Evolutionary conservation across 1,139 yeast genomes (phyloP).

Genomic region (Diutina mesorugosa): DNA sequence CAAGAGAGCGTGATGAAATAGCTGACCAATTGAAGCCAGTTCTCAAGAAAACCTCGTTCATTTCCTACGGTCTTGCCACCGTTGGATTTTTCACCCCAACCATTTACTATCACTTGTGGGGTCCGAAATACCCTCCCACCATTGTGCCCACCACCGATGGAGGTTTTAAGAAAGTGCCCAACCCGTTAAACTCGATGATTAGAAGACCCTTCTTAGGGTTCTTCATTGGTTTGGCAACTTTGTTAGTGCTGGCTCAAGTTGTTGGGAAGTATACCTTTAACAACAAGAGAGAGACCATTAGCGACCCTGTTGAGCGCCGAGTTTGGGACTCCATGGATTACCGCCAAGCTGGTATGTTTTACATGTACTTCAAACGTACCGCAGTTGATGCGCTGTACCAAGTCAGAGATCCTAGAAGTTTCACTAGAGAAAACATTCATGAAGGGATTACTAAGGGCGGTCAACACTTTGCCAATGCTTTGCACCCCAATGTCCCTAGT

Average conservation of each 20-base stretch:
- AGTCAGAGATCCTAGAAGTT: slow-evolving; percentile 24
- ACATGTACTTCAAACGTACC: slow-evolving; percentile 21
- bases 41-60: slow-evolving; percentile 14
- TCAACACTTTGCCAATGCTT: not conserved
- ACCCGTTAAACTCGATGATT: slow-evolving; percentile 6
- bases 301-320: slow-evolving; percentile 10
- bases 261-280: slow-evolving; percentile 14
- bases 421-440: slow-evolving; percentile 13
- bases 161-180: not conserved
- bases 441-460: slow-evolving; percentile 8
- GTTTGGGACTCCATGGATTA: slow-evolving; percentile 29
- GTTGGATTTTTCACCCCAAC: slow-evolving; percentile 17
- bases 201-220: slow-evolving; percentile 23
- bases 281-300: slow-evolving; percentile 7
- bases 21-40: slow-evolving; percentile 18
- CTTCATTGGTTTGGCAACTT: slow-evolving; percentile 16
- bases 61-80: slow-evolving; percentile 10
- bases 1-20: slow-evolving; percentile 18
- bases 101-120: not conserved
- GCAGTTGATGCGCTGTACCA: slow-evolving; percentile 21
- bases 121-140: not conserved
- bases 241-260: slow-evolving; percentile 16
- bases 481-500: not conserved
- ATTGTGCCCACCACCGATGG: not conserved
- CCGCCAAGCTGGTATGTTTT: slow-evolving; percentile 23